Evolutionary conservation across 495 filamentous ascomycete species (phyloP).

Genomic region (Eremomyces bilateralis): DNA sequence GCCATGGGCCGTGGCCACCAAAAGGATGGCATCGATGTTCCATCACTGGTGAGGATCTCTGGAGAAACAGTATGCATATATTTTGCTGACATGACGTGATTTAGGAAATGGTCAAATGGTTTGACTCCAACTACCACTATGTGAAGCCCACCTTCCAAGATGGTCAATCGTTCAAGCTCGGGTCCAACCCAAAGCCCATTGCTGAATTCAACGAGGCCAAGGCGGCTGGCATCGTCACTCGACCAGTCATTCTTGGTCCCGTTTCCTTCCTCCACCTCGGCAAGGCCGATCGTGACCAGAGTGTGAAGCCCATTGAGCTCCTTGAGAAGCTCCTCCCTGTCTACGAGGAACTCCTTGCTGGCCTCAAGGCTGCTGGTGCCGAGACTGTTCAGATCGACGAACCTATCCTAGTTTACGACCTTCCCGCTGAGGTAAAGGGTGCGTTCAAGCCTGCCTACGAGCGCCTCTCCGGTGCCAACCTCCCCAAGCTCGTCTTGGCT

Average conservation of each 20-base stretch:
- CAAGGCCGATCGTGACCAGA: conserved; percentile 89
- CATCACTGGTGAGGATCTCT: conserved; percentile 33
- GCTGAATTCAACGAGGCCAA: conserved; percentile 90
- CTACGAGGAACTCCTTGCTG: conserved; percentile 71
- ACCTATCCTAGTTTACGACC: conserved; percentile 85
- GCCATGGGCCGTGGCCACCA: conserved; percentile 98
- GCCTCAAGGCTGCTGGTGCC: conserved; percentile 88
- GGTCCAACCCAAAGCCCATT: conserved; percentile 74
- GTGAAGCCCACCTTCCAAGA: conserved; percentile 96
- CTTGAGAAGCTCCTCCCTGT: conserved; percentile 78
- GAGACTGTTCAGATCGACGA: conserved; percentile 95
- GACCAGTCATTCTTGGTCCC: conserved; percentile 84
- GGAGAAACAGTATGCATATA: conserved; percentile 3
- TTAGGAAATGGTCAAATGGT: conserved; percentile 99
- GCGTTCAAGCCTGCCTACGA: conserved; percentile 97
- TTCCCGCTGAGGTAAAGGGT: conserved; percentile 66
- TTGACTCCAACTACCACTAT: conserved; percentile 99
- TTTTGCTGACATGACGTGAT: not conserved
- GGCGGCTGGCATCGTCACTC: conserved; percentile 77
- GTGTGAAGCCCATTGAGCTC: conserved; percentile 75
- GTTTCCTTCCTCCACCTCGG: conserved; percentile 91
- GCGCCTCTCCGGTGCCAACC: conserved; percentile 55
- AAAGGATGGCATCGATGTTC: conserved; percentile 80
- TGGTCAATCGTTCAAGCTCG: conserved; percentile 84
- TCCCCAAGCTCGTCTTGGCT: conserved; percentile 64